Conservation (phyloP, 108 stramenopile genomes). For the Nitzschia putrida region DNA sequence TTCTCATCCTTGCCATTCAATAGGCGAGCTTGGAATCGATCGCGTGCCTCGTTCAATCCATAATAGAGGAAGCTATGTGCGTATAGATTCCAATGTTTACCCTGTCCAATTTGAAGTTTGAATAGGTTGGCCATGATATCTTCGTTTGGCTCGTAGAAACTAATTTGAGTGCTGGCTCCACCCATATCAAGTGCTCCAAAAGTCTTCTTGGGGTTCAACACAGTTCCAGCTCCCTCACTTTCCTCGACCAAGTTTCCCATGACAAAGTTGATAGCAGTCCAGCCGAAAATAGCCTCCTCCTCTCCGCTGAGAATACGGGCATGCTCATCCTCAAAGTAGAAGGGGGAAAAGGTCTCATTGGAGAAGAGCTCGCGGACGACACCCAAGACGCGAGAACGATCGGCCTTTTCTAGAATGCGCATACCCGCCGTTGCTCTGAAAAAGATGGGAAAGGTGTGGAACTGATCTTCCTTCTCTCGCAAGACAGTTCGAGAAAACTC, state of each 20-base stretch:
- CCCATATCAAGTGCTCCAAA: conserved; percentile 92
- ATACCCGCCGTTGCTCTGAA: conserved; percentile 94
- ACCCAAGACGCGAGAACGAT: conserved; percentile 55
- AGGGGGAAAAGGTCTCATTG: conserved; percentile 62
- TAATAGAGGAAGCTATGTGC: conserved; percentile 89
- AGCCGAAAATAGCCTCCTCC: conserved; percentile 91
- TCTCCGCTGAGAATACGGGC: conserved; percentile 88
- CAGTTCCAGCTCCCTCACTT: conserved; percentile 59
- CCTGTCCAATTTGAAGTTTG: conserved; percentile 85
- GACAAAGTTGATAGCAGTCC: conserved; percentile 82
- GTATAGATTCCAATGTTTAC: conserved; percentile 88
- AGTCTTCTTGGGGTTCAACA: conserved; percentile 55
- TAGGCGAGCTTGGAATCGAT: conserved; percentile 47
- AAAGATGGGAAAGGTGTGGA: conserved; percentile 81
- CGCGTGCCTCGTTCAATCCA: conserved; percentile 77
- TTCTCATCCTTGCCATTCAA: conserved; percentile 20
- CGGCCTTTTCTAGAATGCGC: conserved; percentile 61
- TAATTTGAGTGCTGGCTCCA: conserved; percentile 89
- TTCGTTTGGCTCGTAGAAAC: conserved; percentile 73
- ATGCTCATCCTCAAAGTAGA: conserved; percentile 69
- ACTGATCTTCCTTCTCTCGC: conserved; percentile 63
- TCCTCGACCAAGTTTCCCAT: conserved; percentile 65
- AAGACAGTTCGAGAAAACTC: conserved; percentile 83
- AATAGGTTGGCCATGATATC: conserved; percentile 78
- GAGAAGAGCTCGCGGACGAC: conserved; percentile 59